These are phyloP conservation scores for Lactarius sp. DNA, from an alignment of 768 basidiomycete genomes.

Conservation along the genomic window DNA sequence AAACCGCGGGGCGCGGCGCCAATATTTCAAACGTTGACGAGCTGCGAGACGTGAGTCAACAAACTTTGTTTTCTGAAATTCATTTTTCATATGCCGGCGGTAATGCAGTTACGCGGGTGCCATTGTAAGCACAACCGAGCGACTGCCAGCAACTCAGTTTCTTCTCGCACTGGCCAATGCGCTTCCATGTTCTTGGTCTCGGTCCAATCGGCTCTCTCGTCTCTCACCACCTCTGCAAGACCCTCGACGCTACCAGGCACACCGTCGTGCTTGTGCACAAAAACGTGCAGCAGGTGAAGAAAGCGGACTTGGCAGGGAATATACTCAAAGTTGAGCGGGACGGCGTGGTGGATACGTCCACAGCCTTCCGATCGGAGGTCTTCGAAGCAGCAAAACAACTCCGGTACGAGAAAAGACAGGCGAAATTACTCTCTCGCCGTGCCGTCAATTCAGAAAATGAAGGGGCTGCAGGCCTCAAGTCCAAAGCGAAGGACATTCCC, in stretches of 20 bases:
- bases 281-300: constrained; percentile 37
- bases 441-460: background rate
- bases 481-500: background rate
- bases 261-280: constrained; percentile 69
- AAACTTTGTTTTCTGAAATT: background rate
- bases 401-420: constrained; percentile 6
- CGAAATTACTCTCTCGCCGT: background rate
- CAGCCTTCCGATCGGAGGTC: constrained; percentile 48
- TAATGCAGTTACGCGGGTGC: background rate
- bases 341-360: constrained; percentile 41
- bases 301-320: constrained; percentile 34
- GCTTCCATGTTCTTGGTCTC: constrained; percentile 70
- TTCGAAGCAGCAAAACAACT: constrained; percentile 31
- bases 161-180: constrained; percentile 42
- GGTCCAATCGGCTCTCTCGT: constrained; percentile 82
- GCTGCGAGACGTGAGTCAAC: background rate
- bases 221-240: constrained; percentile 68
- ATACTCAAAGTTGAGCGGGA: constrained; percentile 45
- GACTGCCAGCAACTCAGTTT: background rate
- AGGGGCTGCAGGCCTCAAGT: background rate
- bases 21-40: background rate
- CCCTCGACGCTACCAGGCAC: constrained; percentile 43
- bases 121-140: background rate
- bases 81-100: background rate
- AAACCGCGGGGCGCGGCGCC: too few relatives aligned